These are phyloP conservation scores for Condylostoma magnum DNA, from an alignment of 169 alveolate species.

Conservation along the genomic window DNA sequence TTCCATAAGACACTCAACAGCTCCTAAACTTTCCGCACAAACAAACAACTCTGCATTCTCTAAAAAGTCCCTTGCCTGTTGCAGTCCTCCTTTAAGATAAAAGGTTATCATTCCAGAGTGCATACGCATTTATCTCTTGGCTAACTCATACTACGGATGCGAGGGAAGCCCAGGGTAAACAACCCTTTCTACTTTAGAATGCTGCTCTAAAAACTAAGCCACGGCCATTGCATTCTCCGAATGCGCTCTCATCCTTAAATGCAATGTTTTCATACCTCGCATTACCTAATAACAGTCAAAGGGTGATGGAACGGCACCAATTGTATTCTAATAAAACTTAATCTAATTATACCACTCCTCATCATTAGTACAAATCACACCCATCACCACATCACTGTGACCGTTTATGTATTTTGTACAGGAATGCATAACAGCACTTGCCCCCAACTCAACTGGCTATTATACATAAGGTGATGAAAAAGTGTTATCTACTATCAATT, in stretches of 20 bases:
- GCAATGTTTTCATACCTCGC: slow-evolving; percentile 84
- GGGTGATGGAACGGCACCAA: slow-evolving; percentile 72
- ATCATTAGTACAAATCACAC: slow-evolving; percentile 65
- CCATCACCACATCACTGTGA: slow-evolving; percentile 89
- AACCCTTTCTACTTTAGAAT: slow-evolving; percentile 73
- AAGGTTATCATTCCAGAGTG: slow-evolving; percentile 77
- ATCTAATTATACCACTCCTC: slow-evolving; percentile 54
- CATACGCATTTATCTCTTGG: slow-evolving; percentile 66
- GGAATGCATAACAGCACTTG: slow-evolving; percentile 76
- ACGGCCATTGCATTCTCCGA: slow-evolving; percentile 64
- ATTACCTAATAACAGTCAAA: slow-evolving; percentile 80
- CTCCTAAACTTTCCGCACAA: slow-evolving; percentile 82
- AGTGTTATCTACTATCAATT: slow-evolving; percentile 83
- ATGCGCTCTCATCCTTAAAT: slow-evolving; percentile 74
- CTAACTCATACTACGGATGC: slow-evolving; percentile 68
- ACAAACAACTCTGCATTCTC: slow-evolving; percentile 53
- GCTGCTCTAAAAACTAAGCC: slow-evolving; percentile 70
- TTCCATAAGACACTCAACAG: slow-evolving; percentile 80
- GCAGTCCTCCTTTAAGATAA: slow-evolving; percentile 67
- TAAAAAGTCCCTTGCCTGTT: slow-evolving; percentile 59
- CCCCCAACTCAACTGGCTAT: slow-evolving; percentile 82
- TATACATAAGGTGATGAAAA: slow-evolving; percentile 77
- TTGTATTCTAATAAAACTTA: slow-evolving; percentile 33
- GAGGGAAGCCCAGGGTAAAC: slow-evolving; percentile 75
- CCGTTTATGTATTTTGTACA: slow-evolving; percentile 88